These are phyloP conservation scores for Moesziomyces parantarcticus DNA, from an alignment of 1,284 basidiomycete genomes.

Conservation along the genomic window DNA sequence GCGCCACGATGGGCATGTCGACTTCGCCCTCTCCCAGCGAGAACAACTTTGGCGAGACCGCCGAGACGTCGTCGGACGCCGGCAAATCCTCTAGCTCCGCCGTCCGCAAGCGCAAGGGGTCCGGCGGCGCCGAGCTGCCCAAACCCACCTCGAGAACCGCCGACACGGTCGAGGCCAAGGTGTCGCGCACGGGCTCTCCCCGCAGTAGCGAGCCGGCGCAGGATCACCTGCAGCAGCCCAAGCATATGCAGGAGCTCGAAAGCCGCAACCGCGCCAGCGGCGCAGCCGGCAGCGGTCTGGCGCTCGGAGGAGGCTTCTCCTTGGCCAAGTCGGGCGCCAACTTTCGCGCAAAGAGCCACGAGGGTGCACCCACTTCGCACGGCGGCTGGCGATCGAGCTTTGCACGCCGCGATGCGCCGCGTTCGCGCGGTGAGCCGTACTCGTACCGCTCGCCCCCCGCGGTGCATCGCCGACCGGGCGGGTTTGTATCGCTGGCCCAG, in stretches of 20 bases:
- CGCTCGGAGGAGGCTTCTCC: conserved; percentile 47
- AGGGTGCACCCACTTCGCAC: background rate
- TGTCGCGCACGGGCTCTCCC: conserved; percentile 22
- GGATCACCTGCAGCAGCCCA: conserved; percentile 20
- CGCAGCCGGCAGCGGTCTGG: conserved; percentile 24
- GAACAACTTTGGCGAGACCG: conserved; percentile 8
- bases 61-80: conserved; percentile 14
- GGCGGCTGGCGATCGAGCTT: conserved; percentile 20
- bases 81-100: conserved; percentile 16
- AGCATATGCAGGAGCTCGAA: conserved; percentile 40
- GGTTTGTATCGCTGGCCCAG: conserved; percentile 44
- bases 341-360: conserved; percentile 33
- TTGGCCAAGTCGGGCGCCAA: conserved; percentile 43
- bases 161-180: conserved; percentile 17
- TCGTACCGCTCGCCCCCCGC: conserved; percentile 30
- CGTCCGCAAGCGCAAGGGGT: conserved; percentile 36
- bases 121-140: conserved; percentile 14
- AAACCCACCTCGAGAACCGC: conserved; percentile 32
- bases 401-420: conserved; percentile 9
- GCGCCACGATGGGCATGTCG: conserved; percentile 40
- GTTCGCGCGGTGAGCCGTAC: conserved; percentile 11
- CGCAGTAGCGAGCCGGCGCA: conserved; percentile 6
- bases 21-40: conserved; percentile 38
- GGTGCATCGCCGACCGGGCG: conserved; percentile 41
- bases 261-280: conserved; percentile 6